Conservation (phyloP, 1,284 basidiomycete genomes). For the Lignosus rhinocerotis region DNA sequence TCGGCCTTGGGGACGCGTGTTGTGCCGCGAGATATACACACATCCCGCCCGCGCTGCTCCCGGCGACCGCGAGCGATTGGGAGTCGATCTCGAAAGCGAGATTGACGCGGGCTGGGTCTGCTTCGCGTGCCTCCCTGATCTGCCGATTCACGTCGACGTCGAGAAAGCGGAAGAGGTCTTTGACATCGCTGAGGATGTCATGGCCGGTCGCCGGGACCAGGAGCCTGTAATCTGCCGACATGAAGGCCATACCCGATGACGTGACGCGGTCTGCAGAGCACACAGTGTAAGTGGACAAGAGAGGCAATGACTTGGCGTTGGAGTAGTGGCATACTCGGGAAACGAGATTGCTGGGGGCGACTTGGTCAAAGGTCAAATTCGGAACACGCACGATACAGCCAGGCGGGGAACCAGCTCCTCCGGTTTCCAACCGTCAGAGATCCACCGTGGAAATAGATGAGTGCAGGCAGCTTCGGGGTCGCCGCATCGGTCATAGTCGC, state of each 20-base stretch:
- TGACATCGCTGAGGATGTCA: conserved; percentile 55
- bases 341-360: not conserved
- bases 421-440: conserved; percentile 60
- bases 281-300: too few species aligned
- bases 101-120: not conserved
- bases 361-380: not conserved
- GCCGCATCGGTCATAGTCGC: not conserved
- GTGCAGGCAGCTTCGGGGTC: conserved; percentile 36
- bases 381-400: conserved; percentile 53
- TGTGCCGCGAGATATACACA: conserved; percentile 62
- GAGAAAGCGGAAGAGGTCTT: conserved; percentile 54
- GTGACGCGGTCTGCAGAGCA: conserved; percentile 12
- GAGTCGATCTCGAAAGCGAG: conserved; percentile 38
- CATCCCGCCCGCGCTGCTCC: conserved; percentile 63
- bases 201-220: conserved; percentile 57
- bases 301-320: not conserved
- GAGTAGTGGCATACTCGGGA: not conserved
- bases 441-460: conserved; percentile 68
- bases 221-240: conserved; percentile 63
- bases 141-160: conserved; percentile 27
- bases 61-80: conserved; percentile 51
- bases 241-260: conserved; percentile 37
- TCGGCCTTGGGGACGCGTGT: conserved; percentile 52
- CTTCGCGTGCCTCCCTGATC: conserved; percentile 1
- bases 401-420: conserved; percentile 59